Percentiles rank a stretch among this genome's conserved stretches.
These are phyloP conservation scores for Macadamia tetraphylla DNA, from an alignment of 164 flowering plant species.

Conservation along the genomic window DNA sequence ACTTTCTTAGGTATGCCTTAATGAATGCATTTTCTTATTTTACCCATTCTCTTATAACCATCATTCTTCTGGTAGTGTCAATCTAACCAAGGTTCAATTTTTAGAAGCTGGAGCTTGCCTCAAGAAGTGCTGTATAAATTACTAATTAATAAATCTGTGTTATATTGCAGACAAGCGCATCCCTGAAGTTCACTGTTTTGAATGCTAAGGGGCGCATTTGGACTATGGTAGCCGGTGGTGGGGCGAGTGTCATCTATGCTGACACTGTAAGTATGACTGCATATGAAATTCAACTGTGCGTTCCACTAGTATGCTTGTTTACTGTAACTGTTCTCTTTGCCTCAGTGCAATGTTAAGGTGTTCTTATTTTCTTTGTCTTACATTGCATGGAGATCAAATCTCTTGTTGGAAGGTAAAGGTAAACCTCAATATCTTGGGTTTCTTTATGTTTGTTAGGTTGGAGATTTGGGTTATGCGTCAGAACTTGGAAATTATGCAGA, in stretches of 20 bases:
- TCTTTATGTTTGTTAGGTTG: slow-evolving; percentile 49
- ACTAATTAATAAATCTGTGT: background rate
- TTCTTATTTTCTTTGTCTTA: background rate
- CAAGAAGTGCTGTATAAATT: background rate
- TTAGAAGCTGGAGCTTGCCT: background rate
- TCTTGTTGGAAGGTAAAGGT: background rate
- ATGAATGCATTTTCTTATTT: background rate
- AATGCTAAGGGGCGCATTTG: slow-evolving; percentile 93
- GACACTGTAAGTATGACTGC: slow-evolving; percentile 60
- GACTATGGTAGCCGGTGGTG: slow-evolving; percentile 99
- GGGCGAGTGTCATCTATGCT: slow-evolving; percentile 95
- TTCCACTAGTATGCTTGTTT: too few species aligned
- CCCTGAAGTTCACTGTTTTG: slow-evolving; percentile 82
- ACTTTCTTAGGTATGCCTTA: background rate
- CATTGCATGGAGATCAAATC: background rate
- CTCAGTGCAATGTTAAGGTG: background rate
- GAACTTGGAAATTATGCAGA: slow-evolving; percentile 96
- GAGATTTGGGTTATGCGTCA: slow-evolving; percentile 84
- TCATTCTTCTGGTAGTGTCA: background rate
- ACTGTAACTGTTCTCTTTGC: background rate
- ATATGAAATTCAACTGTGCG: too few species aligned
- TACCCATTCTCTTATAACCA: background rate
- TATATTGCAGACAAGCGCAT: slow-evolving; percentile 78
- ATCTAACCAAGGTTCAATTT: background rate
- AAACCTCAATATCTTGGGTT: background rate